A percentile compares a stretch with the other conserved stretches of the same genome.
Evolutionary conservation across 345 rosid genomes (phyloP).

Genomic region (Salix suchowensis): DNA sequence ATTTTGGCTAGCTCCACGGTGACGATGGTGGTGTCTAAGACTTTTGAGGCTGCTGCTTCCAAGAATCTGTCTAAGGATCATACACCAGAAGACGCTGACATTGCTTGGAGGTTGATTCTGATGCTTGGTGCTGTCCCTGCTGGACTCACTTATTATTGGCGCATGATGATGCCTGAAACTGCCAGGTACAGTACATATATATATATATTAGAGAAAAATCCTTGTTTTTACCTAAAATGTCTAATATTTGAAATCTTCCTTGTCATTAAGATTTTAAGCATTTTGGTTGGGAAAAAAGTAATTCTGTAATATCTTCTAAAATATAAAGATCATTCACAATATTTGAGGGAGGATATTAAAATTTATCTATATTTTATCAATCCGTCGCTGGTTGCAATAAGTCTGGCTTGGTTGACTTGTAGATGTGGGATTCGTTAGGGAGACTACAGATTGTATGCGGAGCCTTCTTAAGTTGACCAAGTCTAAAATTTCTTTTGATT

Average conservation of each 20-base stretch:
- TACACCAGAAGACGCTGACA: conserved; percentile 49
- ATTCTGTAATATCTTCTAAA: too few relatives aligned
- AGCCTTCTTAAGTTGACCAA: background rate
- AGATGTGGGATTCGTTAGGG: background rate
- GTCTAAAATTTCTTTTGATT: background rate
- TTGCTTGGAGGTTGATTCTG: conserved; percentile 67
- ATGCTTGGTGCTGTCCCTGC: conserved; percentile 78
- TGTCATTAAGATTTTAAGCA: too few relatives aligned
- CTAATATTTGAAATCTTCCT: too few relatives aligned
- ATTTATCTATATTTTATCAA: too few relatives aligned
- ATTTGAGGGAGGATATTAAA: too few relatives aligned
- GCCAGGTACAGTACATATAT: conserved; percentile 40
- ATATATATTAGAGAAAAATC: too few relatives aligned
- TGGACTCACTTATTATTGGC: conserved; percentile 70
- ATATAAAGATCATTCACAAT: too few relatives aligned
- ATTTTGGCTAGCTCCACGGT: conserved; percentile 52
- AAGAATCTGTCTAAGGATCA: background rate
- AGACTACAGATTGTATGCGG: background rate
- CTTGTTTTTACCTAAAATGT: background rate
- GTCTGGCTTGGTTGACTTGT: background rate
- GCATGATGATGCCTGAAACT: conserved; percentile 86
- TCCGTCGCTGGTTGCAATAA: background rate
- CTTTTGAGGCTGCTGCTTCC: conserved; percentile 21
- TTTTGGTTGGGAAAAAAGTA: background rate
- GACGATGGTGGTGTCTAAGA: conserved; percentile 41